Evolutionary conservation across 352 stramenopile species (phyloP), one percentile per base, ranked within the genome.

Genomic region (Pythium guiyangense): DNA sequence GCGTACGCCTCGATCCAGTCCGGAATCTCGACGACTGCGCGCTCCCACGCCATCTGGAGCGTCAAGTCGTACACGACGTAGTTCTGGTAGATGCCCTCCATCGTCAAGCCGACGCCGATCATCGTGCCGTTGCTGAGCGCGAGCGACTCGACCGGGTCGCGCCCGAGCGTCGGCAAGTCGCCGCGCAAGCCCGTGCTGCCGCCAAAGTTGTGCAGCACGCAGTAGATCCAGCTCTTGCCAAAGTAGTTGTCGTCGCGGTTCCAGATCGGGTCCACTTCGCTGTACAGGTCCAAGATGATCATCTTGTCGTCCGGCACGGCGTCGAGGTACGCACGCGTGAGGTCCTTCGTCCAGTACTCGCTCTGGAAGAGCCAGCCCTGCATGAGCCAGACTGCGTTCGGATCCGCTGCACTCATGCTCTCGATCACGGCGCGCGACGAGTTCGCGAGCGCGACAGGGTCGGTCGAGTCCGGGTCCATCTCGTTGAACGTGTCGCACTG

Each of bases 31-130:
- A 94, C 54, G 1, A 72, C 66, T 10, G 53, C 39, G 34, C 73
- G 42, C 52, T 79, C 59, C 79, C 77, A 93, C 6, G 80, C 79
- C 79, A 90, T 91, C 43, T 90, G 70, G 11, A 92, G 58, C 15
- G 74, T 71, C 29, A 92, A 60, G 49, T 94, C 84, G 55, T 94
- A 94, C 39, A 94, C 79, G 1, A 91, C 69, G 54, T 94, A 94
- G 71, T 94, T 94, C 51, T 94, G 79, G 60, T 84, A 90, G 55
- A 94, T 94, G 25, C 84, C 84, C 65, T 94, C 84, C 81, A 94
- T 94, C 1, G 80, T 91, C 29, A 91, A 63, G 0, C 84, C 84
- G 8, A 94, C 62, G 31, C 84, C 84, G 20, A 82, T 66, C 81
- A 94, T 90, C 12, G 82, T 90, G 8, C 77, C 79, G 34, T 77